phyloP scores from a whole-genome alignment of 2,329 filamentous ascomycete genomes.

The Fusarium sp. region DNA sequence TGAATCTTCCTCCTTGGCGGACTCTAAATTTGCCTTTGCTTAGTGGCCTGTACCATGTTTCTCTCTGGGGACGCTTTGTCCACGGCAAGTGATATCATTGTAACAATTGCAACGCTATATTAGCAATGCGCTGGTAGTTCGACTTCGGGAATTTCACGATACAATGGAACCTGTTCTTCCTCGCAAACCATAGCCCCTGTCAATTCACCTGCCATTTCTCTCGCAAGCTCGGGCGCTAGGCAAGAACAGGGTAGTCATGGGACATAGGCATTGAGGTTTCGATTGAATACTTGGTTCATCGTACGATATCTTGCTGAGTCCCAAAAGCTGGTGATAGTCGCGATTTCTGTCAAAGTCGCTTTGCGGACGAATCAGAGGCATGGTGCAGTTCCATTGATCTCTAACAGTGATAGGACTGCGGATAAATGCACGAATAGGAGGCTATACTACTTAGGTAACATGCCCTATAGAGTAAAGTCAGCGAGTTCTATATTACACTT shows the following conservation, averaged over 20 bases:
- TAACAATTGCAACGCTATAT: conserved; percentile 4
- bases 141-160: conserved; percentile 13
- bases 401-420: conserved; percentile 15
- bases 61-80: background rate
- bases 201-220: background rate
- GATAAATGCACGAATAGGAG: conserved; percentile 22
- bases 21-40: conserved; percentile 1
- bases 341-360: background rate
- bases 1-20: conserved; percentile 4
- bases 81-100: conserved; percentile 1
- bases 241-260: conserved; percentile 5
- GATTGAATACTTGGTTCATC: conserved; percentile 6
- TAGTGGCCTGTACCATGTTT: background rate
- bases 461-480: background rate
- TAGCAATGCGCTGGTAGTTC: conserved; percentile 19
- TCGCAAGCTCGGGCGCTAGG: conserved; percentile 8
- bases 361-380: conserved; percentile 30
- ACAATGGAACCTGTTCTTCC: background rate
- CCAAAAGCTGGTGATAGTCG: conserved; percentile 16
- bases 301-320: conserved; percentile 13
- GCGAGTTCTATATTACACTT: background rate
- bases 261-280: background rate
- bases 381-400: conserved; percentile 11
- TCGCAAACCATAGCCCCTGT: conserved; percentile 3
- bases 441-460: background rate